A percentile compares a stretch with the other conserved stretches of the same genome.
phyloP scores from a whole-genome alignment of 352 stramenopile genomes.

The Pythium utonaiense region DNA sequence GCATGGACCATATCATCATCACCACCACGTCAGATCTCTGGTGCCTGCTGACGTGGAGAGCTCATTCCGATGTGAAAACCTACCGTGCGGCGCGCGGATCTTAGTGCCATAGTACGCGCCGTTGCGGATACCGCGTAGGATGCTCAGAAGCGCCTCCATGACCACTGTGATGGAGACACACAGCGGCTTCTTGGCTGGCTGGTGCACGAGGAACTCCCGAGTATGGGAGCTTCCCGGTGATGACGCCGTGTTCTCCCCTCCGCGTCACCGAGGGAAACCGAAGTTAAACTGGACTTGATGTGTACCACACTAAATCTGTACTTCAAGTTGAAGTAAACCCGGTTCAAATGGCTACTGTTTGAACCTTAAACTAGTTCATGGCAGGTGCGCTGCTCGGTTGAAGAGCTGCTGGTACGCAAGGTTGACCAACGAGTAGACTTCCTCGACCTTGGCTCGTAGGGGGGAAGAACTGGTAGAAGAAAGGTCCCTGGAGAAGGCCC shows the following conservation, averaged over 20 bases:
- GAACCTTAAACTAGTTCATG: neutral
- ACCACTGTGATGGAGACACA: slow-evolving; percentile 1
- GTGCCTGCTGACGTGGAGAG: neutral
- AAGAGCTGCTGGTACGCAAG: slow-evolving; percentile 46
- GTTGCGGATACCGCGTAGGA: slow-evolving; percentile 83
- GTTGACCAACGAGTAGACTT: slow-evolving; percentile 43
- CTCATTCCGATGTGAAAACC: slow-evolving; percentile 1
- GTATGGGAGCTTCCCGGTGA: neutral
- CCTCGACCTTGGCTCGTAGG: slow-evolving; percentile 28
- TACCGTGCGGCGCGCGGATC: slow-evolving; percentile 84
- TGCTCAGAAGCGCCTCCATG: slow-evolving; percentile 60
- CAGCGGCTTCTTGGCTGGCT: no score
- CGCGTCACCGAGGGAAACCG: neutral
- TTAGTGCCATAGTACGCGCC: slow-evolving; percentile 88
- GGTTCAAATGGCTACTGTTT: neutral
- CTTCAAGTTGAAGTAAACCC: slow-evolving; percentile 7
- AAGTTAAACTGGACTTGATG: slow-evolving; percentile 2
- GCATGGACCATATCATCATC: slow-evolving; percentile 7
- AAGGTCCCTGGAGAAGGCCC: slow-evolving; percentile 21
- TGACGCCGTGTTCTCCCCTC: neutral
- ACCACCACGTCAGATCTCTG: neutral
- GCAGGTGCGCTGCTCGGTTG: neutral
- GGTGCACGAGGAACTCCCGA: neutral
- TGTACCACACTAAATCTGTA: slow-evolving; percentile 1
- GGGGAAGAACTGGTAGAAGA: slow-evolving; percentile 9